Percentiles rank a stretch among this genome's conserved stretches.
These are phyloP conservation scores for Scortechinia acanthostroma DNA, from an alignment of 2,329 filamentous ascomycete genomes.

Conservation along the genomic window DNA sequence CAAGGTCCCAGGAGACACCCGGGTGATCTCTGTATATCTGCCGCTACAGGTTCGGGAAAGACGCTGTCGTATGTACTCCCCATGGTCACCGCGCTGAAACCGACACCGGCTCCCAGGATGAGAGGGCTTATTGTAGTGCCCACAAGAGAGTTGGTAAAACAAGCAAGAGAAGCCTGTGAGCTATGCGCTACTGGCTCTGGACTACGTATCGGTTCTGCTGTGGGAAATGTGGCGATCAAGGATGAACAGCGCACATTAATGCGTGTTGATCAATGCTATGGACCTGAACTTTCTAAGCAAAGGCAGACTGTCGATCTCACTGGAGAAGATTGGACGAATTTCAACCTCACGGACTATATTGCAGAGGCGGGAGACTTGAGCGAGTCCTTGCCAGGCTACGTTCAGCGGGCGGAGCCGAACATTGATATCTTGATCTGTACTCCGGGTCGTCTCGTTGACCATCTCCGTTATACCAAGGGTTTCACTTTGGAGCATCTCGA, in stretches of 20 bases:
- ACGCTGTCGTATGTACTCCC: slow-evolving; percentile 87
- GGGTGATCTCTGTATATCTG: slow-evolving; percentile 82
- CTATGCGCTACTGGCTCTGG: slow-evolving; percentile 60
- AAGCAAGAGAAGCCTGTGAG: slow-evolving; percentile 74
- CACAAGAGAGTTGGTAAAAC: slow-evolving; percentile 81
- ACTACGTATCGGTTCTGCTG: slow-evolving; percentile 42
- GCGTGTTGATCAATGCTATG: slow-evolving; percentile 42
- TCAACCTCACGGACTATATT: background rate
- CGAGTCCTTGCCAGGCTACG: slow-evolving; percentile 38
- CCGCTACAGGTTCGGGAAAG: slow-evolving; percentile 91
- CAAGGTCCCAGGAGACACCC: slow-evolving; percentile 50
- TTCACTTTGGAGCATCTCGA: slow-evolving; percentile 73
- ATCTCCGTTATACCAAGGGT: slow-evolving; percentile 75
- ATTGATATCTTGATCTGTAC: slow-evolving; percentile 88
- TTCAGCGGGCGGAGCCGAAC: slow-evolving; percentile 60
- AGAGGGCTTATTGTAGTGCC: slow-evolving; percentile 81
- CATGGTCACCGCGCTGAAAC: slow-evolving; percentile 70
- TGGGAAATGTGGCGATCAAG: slow-evolving; percentile 73
- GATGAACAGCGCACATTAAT: slow-evolving; percentile 74
- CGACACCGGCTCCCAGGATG: slow-evolving; percentile 56
- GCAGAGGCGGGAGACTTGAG: background rate
- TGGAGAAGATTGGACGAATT: background rate
- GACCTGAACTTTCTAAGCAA: slow-evolving; percentile 9
- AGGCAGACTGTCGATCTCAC: background rate
- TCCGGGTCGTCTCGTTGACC: slow-evolving; percentile 84